phyloP scores from a whole-genome alignment of 2,329 filamentous ascomycete genomes.

The Mycogone perniciosa region DNA sequence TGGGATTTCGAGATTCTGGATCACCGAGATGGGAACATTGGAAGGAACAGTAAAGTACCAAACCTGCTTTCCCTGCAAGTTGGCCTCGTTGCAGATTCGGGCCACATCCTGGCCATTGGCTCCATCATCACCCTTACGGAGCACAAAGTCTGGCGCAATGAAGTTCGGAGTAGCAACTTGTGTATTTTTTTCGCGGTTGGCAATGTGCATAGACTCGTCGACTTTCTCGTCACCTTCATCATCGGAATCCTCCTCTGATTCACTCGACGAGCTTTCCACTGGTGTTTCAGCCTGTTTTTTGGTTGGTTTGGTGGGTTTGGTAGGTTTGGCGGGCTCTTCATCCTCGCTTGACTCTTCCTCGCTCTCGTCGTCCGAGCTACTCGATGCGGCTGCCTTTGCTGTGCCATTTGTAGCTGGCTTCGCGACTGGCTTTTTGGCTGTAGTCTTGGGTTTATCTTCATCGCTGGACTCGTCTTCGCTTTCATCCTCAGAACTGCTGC shows the following conservation, averaged over 20 bases:
- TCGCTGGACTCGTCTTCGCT: constrained; percentile 9
- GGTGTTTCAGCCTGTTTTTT: constrained; percentile 14
- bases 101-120: constrained; percentile 40
- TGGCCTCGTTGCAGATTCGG: constrained; percentile 51
- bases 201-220: constrained; percentile 36
- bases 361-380: constrained; percentile 8
- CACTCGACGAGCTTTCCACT: constrained; percentile 20
- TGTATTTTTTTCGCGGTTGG: constrained; percentile 23
- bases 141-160: constrained; percentile 46
- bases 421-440: not conserved
- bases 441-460: constrained; percentile 15
- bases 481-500: constrained; percentile 13
- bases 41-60: constrained; percentile 76
- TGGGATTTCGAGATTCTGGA: constrained; percentile 58
- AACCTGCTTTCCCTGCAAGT: constrained; percentile 63
- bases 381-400: not conserved
- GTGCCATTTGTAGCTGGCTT: constrained; percentile 3
- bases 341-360: constrained; percentile 8
- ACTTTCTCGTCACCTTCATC: constrained; percentile 23
- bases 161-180: constrained; percentile 39
- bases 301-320: constrained; percentile 17
- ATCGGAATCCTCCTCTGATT: constrained; percentile 24
- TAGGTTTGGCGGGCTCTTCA: not conserved
- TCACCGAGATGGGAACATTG: constrained; percentile 59
- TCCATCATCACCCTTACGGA: constrained; percentile 41